Evolutionary conservation across 1,139 yeast species (phyloP), one percentile per base, ranked within the genome.

Genomic region (Yamadazyma conglobata): DNA sequence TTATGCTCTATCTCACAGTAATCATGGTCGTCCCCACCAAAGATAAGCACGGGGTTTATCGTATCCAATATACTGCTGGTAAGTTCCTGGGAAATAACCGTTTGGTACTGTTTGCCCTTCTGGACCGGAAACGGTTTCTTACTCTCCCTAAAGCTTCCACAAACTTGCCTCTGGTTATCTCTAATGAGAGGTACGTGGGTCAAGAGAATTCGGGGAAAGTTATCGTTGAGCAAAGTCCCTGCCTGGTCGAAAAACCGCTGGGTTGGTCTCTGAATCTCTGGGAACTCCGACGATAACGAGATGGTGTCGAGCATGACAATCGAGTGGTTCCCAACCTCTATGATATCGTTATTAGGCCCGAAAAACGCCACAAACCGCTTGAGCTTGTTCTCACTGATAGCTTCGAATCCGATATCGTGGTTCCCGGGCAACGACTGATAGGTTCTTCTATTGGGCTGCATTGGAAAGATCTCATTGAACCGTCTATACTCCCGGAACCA

Each of bases 1-100:
- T 19, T 13, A 30, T 44, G 48, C 9, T 61, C 57, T 10, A 84
- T 73, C 41, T 83, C 88, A 56, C 98, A 91, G 43, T 87, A 89
- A 54, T 91, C 98, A 58, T 91, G 98, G 52, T 91, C 98, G 52
- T 91, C 98, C 1, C 98, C 98, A 4, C 95, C 80, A 51, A 88
- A 85, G 1, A 86, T 69, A 6, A 81, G 59, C 11, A 63, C 60
- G 0, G 98, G 98, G 30, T 70, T 62, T 1, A 88, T 52, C 4
- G 58, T 57, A 4, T 64, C 50, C 23, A 91, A 54, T 6, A 91
- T 68, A 12, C 69, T 63, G 28, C 74, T 66, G 0, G 91, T 67
- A 4, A 82, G 48, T 4, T 71, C 73, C 17, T 72, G 64, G 22
- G 77, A 79, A 2, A 74, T 46, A 2, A 68, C 70, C 19, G 74